phyloP scores from a whole-genome alignment of 2,329 filamentous ascomycete species.

The Colletotrichum phormii region DNA sequence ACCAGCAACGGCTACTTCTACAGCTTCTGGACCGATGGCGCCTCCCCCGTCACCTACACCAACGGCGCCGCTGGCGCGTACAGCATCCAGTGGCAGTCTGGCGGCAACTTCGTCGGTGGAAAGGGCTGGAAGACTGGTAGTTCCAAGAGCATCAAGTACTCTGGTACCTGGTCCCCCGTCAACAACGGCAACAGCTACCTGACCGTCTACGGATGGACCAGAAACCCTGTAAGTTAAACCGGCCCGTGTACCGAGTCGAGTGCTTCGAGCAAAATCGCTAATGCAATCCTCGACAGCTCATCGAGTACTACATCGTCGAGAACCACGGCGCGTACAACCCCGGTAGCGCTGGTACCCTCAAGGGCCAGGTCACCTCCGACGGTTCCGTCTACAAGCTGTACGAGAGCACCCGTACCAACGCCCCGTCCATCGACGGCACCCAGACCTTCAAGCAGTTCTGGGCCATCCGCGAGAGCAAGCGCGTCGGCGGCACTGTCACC shows the following conservation, averaged over 20 bases:
- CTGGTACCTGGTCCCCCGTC: constrained; percentile 44
- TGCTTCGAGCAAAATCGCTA: neutral
- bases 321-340: constrained; percentile 52
- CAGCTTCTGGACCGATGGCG: constrained; percentile 57
- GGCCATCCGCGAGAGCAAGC: constrained; percentile 62
- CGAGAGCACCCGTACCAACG: constrained; percentile 51
- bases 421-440: constrained; percentile 61
- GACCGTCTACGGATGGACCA: constrained; percentile 53
- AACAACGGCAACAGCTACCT: constrained; percentile 50
- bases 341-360: constrained; percentile 44
- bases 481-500: constrained; percentile 61
- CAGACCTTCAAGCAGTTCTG: constrained; percentile 65
- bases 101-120: constrained; percentile 66
- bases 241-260: no score
- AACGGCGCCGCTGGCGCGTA: constrained; percentile 58
- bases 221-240: constrained; percentile 41
- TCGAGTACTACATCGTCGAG: constrained; percentile 44
- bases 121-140: constrained; percentile 68
- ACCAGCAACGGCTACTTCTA: constrained; percentile 56
- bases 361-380: constrained; percentile 50
- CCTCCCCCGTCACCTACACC: constrained; percentile 53
- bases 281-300: neutral
- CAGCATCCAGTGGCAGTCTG: constrained; percentile 56
- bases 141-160: constrained; percentile 48
- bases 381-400: constrained; percentile 53